Conservation (phyloP, 176 grass and related monocot species). For the Oryza punctata region DNA sequence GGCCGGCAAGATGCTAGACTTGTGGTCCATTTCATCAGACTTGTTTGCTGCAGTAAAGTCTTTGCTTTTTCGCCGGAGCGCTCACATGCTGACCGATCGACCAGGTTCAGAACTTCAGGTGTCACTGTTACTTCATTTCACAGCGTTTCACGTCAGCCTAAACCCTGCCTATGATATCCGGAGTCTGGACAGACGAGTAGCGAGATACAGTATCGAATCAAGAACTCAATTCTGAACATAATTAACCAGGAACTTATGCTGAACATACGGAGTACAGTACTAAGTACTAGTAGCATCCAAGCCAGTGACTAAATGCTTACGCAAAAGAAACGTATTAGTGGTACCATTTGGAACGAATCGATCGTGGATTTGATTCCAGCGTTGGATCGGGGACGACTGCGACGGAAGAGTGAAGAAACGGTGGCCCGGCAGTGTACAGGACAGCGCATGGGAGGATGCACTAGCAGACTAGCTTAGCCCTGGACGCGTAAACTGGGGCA, state of each 20-base stretch:
- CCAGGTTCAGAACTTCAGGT: background rate
- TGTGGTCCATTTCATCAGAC: background rate
- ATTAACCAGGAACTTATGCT: background rate
- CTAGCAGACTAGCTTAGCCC: background rate
- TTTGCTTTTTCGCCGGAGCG: background rate
- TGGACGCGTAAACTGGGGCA: background rate
- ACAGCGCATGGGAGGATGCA: background rate
- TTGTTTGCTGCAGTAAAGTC: background rate
- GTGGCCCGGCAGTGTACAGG: background rate
- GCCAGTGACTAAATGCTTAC: slow-evolving; percentile 23
- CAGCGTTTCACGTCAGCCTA: slow-evolving; percentile 41
- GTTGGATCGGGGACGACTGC: background rate
- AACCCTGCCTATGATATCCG: background rate
- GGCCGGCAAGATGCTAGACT: background rate
- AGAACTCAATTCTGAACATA: background rate
- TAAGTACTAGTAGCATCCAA: no score
- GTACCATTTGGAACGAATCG: slow-evolving; percentile 9
- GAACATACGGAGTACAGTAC: no score
- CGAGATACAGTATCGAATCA: background rate
- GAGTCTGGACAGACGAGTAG: background rate
- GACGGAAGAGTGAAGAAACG: slow-evolving; percentile 23
- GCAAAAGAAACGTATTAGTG: slow-evolving; percentile 29
- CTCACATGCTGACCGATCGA: background rate
- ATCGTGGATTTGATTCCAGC: background rate
- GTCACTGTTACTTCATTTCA: background rate